phyloP scores from a whole-genome alignment of 2,329 filamentous ascomycete genomes.

The Exophiala mesophila region DNA sequence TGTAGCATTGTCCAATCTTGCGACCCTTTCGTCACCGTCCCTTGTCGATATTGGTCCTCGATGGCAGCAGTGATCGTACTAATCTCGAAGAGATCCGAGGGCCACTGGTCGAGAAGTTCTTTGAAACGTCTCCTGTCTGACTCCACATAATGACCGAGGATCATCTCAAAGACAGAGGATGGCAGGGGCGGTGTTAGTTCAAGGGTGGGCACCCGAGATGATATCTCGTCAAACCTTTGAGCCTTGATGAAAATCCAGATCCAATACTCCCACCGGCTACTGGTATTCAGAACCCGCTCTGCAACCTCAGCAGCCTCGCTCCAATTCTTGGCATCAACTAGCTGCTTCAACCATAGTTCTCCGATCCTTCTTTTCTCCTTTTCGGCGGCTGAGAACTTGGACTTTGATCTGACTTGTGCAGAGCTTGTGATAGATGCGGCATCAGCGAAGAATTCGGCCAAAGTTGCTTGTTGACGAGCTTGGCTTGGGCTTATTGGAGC shows the following conservation, averaged over 20 bases:
- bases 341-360: constrained; percentile 86
- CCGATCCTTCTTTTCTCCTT: constrained; percentile 88
- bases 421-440: constrained; percentile 62
- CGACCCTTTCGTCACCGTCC: constrained; percentile 65
- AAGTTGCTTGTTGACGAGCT: constrained; percentile 38
- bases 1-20: constrained; percentile 88
- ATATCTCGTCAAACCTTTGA: constrained; percentile 84
- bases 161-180: constrained; percentile 77
- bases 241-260: constrained; percentile 86
- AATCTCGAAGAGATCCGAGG: constrained; percentile 76
- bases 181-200: constrained; percentile 75
- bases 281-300: constrained; percentile 73
- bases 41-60: constrained; percentile 73
- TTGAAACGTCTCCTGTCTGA: constrained; percentile 70
- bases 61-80: constrained; percentile 70
- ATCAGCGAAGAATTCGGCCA: constrained; percentile 68
- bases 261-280: constrained; percentile 90
- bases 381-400: constrained; percentile 61
- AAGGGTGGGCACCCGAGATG: constrained; percentile 71
- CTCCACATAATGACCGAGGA: constrained; percentile 83
- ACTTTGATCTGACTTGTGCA: constrained; percentile 33
- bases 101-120: constrained; percentile 77
- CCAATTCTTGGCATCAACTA: constrained; percentile 74
- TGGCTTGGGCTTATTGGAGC: constrained; percentile 29
- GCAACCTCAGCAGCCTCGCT: constrained; percentile 70